Evolutionary conservation across 1,139 yeast genomes (phyloP).

Genomic region (Yamadazyma trypodendri): DNA sequence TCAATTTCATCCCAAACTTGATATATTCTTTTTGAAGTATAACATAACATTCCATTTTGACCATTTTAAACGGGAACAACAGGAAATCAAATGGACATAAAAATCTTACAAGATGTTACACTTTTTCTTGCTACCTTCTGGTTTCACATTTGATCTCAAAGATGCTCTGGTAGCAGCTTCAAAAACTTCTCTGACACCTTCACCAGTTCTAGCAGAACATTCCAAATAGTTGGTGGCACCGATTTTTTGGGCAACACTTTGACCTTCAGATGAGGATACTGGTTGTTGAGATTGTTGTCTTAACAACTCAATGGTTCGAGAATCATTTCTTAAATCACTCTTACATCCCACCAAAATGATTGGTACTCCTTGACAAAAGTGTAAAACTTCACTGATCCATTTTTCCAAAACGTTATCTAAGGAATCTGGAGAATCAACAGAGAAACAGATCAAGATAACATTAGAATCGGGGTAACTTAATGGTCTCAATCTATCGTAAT

Average conservation of each 20-base stretch:
- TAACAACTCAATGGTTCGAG: slow-evolving; percentile 70
- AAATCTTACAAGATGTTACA: slow-evolving; percentile 53
- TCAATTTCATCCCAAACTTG: slow-evolving; percentile 2
- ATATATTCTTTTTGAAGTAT: not conserved
- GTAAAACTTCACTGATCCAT: slow-evolving; percentile 93
- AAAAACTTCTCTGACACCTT: slow-evolving; percentile 88
- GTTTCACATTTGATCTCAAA: slow-evolving; percentile 61
- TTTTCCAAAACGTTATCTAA: slow-evolving; percentile 90
- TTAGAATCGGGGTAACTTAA: slow-evolving; percentile 91
- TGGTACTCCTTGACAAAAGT: slow-evolving; percentile 94
- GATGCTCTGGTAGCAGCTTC: slow-evolving; percentile 93
- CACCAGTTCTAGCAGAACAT: slow-evolving; percentile 91
- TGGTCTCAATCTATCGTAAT: slow-evolving; percentile 92
- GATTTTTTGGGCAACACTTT: slow-evolving; percentile 78
- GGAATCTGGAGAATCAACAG: slow-evolving; percentile 89
- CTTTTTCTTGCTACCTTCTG: slow-evolving; percentile 53
- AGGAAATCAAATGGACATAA: not conserved
- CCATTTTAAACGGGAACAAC: not conserved
- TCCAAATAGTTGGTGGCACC: slow-evolving; percentile 87
- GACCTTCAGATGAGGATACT: slow-evolving; percentile 77
- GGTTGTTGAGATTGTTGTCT: slow-evolving; percentile 76
- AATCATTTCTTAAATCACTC: slow-evolving; percentile 84
- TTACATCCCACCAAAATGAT: slow-evolving; percentile 92
- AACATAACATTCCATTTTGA: slow-evolving; percentile 1
- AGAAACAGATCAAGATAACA: slow-evolving; percentile 88